Evolutionary conservation across 352 stramenopile genomes (phyloP), one percentile per base, ranked within the genome.

Genomic region (Phytophthora hibernalis): DNA sequence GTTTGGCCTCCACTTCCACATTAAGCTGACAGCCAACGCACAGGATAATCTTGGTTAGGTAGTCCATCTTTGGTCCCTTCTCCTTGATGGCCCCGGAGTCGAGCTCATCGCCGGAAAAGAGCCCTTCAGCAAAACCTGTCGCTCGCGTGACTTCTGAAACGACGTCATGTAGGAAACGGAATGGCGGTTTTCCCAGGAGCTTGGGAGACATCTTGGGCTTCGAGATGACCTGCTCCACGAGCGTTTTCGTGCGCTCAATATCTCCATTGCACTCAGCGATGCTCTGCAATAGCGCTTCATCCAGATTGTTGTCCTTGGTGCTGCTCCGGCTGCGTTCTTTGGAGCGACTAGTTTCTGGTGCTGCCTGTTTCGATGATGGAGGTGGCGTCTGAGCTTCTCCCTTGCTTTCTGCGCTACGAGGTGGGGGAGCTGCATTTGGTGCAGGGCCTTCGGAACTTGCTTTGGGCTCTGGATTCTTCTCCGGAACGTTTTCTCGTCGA

Each of bases 31-130:
- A 95, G 51, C 82, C 97, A 35, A 98, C 81, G 56, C 96, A 98
- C 15, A 72, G 68, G 21, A 98, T 84, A 51, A 97, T 92, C 74
- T 97, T 97, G 53, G 77, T 85, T 8, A 97, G 74, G 75, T 96
- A 97, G 61, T 91, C 84, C 54, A 96, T 82, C 76, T 99, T 99
- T 33, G 92, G 77, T 10, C 94, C 77, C 72, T 99, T 98, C 40
- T 98, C 92, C 58, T 96, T 98, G 57, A 98, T 97, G 12, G 83
- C 80, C 28, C 76, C 85, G 16, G 90, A 96, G 70, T 98, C 88
- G 42, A 98, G 80, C 75, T 98, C 91, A 12, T 96, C 87, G 8
- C 70, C 85, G 12, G 65, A 80, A 74, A 87, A 98, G 2, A 98
- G 77, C 3, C 92, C 92, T 1, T 94, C 84, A 12, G 76, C 88